A percentile compares a stretch with the other conserved stretches of the same genome.
Conservation (phyloP, 176 grass and related monocot species). For the Otatea glauca region DNA sequence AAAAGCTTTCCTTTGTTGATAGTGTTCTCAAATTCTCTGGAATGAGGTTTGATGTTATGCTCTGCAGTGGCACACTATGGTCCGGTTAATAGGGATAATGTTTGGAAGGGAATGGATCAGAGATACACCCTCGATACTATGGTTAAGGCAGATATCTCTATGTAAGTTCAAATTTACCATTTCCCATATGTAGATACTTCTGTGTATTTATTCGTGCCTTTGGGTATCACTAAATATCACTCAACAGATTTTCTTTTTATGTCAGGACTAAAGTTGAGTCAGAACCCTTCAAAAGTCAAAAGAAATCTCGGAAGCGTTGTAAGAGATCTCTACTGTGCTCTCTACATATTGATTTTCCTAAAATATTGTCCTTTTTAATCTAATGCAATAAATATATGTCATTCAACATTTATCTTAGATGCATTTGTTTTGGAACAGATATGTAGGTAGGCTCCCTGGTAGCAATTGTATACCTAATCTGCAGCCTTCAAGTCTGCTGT, state of each 20-base stretch:
- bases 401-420: slow-evolving; percentile 8
- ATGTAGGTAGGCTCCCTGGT: background rate
- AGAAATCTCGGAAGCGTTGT: slow-evolving; percentile 56
- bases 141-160: slow-evolving; percentile 40
- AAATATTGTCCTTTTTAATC: slow-evolving; percentile 28
- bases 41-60: slow-evolving; percentile 25
- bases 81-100: slow-evolving; percentile 27
- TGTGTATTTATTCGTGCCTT: slow-evolving; percentile 10
- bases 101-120: slow-evolving; percentile 26
- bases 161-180: slow-evolving; percentile 36
- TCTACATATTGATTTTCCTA: background rate
- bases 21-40: background rate
- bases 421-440: background rate
- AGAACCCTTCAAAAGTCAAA: slow-evolving; percentile 33
- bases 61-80: slow-evolving; percentile 58
- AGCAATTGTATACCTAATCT: background rate
- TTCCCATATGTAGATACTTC: slow-evolving; percentile 3
- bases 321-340: slow-evolving; percentile 35
- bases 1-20: background rate
- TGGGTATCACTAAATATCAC: background rate
- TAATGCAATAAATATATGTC: background rate
- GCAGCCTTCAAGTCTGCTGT: background rate
- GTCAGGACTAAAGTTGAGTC: slow-evolving; percentile 31
- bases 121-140: slow-evolving; percentile 16
- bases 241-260: slow-evolving; percentile 38